Base-by-base conservation (phyloP, 2,329 filamentous ascomycete species). In the Pseudogymnoascus sp. region DNA sequence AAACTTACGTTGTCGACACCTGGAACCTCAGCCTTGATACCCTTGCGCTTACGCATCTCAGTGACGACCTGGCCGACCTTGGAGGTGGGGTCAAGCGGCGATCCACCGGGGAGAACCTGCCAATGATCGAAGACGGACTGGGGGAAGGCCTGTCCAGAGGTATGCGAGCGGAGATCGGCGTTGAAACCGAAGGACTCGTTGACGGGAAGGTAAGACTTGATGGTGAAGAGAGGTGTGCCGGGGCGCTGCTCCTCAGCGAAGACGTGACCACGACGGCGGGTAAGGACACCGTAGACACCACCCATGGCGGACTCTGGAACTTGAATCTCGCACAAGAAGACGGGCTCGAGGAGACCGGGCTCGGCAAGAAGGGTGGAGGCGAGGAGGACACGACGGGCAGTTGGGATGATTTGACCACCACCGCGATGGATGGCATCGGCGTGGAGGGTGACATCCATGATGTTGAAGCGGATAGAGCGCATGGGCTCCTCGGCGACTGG, bases 131-230 rank as follows among this genome's bases (percentile, higher is more conserved):
- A 99, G 75, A 99, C 92, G 74, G 89, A 89, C 82, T 97, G 92
- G 74, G 94, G 94, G 92, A 99, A 99, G 76, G 94, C 94, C 85
- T 99, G 94, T 75, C 94, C 94, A 76, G 88, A 90, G 73, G 94
- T 99, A 80, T 87, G 88, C 75, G 88, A 86, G 77, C 94, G 92
- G 75, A 99, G 90, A 82, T 97, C 94, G 78, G 86, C 89, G 81
- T 95, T 96, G 91, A 99, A 99, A 80, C 94, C 94, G 85, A 96
- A 96, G 35, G 92, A 96, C 84, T 96, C 92, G 82, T 92, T 90
- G 84, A 96, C 91, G 77, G 92, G 92, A 71, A 96, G 84, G 84
- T 96, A 96, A 67, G 92, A 91, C 87, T 96, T 96, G 85, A 99
- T 90, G 80, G 91, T 97, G 90, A 97, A 99, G 67, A 99, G 90